These are phyloP conservation scores for Bipolaris sorokiniana DNA, from an alignment of 2,329 filamentous ascomycete genomes.

Conservation along the genomic window DNA sequence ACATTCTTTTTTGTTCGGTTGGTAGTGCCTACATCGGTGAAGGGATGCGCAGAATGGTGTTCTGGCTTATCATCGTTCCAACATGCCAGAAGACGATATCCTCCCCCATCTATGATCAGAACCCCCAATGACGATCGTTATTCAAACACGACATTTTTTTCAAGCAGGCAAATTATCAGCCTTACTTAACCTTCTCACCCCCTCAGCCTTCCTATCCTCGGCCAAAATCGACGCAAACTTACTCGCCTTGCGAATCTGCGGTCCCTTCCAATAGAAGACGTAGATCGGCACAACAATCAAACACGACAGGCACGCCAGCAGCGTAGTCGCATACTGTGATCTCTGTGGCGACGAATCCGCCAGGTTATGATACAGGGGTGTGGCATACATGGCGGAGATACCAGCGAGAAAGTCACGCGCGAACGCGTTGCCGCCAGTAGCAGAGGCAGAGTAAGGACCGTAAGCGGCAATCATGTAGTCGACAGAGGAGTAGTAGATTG, in stretches of 20 bases:
- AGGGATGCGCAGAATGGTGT: no score
- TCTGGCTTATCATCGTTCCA: no score
- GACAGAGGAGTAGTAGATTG: conserved; percentile 76
- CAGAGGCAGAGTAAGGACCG: conserved; percentile 73
- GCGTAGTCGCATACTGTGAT: conserved; percentile 58
- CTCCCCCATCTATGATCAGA: no score
- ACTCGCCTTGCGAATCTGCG: conserved; percentile 58
- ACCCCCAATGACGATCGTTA: no score
- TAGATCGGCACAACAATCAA: conserved; percentile 50
- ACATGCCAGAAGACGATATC: no score
- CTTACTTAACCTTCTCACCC: conserved; percentile 27
- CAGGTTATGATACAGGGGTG: conserved; percentile 58
- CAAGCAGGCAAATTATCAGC: conserved; percentile 21
- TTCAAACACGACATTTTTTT: neutral
- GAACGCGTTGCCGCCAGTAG: conserved; percentile 77
- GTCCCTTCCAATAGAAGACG: conserved; percentile 60
- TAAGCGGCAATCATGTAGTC: conserved; percentile 80
- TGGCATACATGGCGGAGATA: conserved; percentile 70
- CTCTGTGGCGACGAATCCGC: conserved; percentile 44
- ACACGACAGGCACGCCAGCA: conserved; percentile 59
- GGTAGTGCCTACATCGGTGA: neutral
- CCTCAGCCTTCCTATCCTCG: conserved; percentile 31
- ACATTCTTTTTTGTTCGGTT: neutral
- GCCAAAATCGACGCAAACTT: conserved; percentile 55
- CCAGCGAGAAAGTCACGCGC: conserved; percentile 75